Percentiles rank a stretch among this genome's conserved stretches.
Conservation (phyloP, 208 protist species). For the Acanthamoeba lenticulata region DNA sequence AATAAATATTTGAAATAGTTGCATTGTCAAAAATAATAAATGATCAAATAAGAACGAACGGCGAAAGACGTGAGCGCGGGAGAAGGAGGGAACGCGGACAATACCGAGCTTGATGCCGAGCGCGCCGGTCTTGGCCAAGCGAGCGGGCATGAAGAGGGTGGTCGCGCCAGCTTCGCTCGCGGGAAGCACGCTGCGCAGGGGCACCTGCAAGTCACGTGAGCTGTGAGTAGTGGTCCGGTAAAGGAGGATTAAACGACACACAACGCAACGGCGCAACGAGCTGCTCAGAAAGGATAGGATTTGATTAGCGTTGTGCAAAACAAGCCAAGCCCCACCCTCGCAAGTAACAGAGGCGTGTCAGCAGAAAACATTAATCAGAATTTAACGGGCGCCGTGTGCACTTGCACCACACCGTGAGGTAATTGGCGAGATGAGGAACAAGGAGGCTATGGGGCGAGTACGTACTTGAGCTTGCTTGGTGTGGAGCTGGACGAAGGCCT, state of each 20-base stretch:
- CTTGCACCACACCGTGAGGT: too few species aligned
- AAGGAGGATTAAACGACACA: too few species aligned
- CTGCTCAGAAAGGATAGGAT: not conserved
- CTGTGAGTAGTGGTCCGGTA: too few species aligned
- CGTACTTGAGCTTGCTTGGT: conserved; percentile 1
- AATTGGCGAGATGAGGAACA: not conserved
- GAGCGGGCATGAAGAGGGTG: conserved; percentile 43
- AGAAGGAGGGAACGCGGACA: too few species aligned
- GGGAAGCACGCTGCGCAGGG: not conserved
- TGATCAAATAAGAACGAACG: not conserved
- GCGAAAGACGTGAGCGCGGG: too few species aligned
- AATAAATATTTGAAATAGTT: not conserved
- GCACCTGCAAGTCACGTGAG: not conserved
- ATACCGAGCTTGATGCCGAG: conserved; percentile 37
- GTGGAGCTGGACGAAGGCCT: conserved; percentile 21
- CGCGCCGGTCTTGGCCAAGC: not conserved
- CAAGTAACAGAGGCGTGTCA: not conserved
- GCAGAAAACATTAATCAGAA: not conserved
- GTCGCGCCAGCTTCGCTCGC: not conserved
- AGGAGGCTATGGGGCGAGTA: not conserved
- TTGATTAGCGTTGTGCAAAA: not conserved
- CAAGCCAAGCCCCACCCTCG: not conserved
- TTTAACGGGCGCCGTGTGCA: not conserved
- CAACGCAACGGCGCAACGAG: too few species aligned
- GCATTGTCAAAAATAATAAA: not conserved